Evolutionary conservation across 106 monocot species (phyloP).

Genomic region (Alisma plantagoaquatica): DNA sequence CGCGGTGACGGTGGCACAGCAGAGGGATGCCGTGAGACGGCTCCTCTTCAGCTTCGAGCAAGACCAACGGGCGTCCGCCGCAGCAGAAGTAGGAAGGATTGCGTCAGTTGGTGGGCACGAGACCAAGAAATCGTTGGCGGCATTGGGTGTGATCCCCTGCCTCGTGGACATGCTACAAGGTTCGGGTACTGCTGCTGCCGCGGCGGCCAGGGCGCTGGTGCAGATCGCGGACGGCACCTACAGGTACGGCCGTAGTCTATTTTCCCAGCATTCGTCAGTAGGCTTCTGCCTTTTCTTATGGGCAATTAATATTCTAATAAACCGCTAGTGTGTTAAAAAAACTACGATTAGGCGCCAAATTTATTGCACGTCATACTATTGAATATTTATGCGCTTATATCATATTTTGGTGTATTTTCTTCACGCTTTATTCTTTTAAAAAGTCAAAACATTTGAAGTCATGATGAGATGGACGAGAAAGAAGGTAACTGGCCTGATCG

Average conservation of each 20-base stretch:
- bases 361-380: too few species aligned
- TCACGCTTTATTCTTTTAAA: too few species aligned
- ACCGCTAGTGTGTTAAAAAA: too few species aligned
- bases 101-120: constrained; percentile 11
- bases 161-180: constrained; percentile 37
- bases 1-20: not conserved
- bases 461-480: too few species aligned
- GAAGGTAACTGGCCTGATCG: too few species aligned
- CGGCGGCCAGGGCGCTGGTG: constrained; percentile 29
- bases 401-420: too few species aligned
- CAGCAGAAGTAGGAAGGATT: constrained; percentile 30
- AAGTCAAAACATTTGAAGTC: too few species aligned
- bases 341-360: too few species aligned
- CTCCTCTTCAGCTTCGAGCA: constrained; percentile 31
- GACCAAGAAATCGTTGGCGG: constrained; percentile 26
- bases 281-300: too few species aligned
- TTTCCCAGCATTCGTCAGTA: too few species aligned
- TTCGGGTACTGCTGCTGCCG: not conserved
- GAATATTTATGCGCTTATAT: too few species aligned
- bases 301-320: too few species aligned
- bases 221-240: constrained; percentile 46
- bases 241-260: constrained; percentile 35
- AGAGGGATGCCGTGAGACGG: constrained; percentile 42
- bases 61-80: constrained; percentile 33
- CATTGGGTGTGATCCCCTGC: constrained; percentile 37